Base-by-base conservation (phyloP, 2,329 filamentous ascomycete species). In the Phialocephala subalpina region DNA sequence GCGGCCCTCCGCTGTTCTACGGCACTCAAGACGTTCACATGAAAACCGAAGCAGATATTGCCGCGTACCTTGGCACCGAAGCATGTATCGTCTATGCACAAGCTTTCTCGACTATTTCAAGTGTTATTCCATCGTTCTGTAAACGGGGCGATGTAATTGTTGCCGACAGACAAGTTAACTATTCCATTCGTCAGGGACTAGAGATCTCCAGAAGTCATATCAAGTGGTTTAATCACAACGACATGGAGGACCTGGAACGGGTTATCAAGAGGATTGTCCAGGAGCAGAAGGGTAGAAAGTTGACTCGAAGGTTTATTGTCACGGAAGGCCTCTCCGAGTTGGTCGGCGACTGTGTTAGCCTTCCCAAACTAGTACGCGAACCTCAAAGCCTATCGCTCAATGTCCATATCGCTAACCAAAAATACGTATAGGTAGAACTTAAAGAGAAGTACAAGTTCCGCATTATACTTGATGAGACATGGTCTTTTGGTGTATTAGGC, bases 391-490 rank as follows among this genome's bases (percentile, higher is more conserved):
- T 29, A 33, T 53, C 22, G 9, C 29, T 33, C 29, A 12, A 29
- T 29, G 4, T 6, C 11, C n/a, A n/a, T 36, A 35, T 8, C 18
- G 9, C 53, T 20, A 8, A 38, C 53, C 2, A 57, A 14, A 27
- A 58, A 33, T 33, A 33, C 29, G 29, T 33, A 18, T 4, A 93
- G 91, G 85, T 98, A 69, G 95, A 97, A 77, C 85, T 99, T 72
- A 97, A 97, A 81, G 89, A 94, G 73, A 92, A 92, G 78, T 97
- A 98, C 86, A 99, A 97, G 82, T 99, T 98, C 83, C 93, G 96
- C 74, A 87, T 99, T 64, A 97, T 98, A 71, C 89, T 99, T 45
- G 96, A 99, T 78, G 96, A 99, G 82, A 97, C 94, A 1, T 97
- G 93, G 91, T 97, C 94, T 0, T 99, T 98, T 77, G 97, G 95